A percentile compares a stretch with the other conserved stretches of the same genome.
phyloP scores from a whole-genome alignment of 768 basidiomycete genomes.

The Leccinum pellstonianum region DNA sequence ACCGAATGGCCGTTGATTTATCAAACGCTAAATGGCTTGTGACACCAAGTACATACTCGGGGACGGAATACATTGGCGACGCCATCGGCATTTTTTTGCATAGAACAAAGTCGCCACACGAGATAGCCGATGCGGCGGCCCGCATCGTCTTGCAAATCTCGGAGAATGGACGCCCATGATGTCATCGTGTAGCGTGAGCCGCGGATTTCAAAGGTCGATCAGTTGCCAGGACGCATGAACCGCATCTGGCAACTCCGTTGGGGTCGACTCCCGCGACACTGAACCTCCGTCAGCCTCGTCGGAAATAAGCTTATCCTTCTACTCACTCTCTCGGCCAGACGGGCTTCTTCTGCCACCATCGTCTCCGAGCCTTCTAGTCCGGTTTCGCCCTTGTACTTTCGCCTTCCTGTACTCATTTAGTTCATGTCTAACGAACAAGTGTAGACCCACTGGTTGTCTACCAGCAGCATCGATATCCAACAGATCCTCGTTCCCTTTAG shows the following conservation, averaged over 20 bases:
- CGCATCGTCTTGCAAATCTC: too few species aligned
- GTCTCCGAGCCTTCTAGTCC: too few species aligned
- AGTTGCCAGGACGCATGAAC: not conserved
- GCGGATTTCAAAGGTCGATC: not conserved
- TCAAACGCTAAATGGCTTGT: not conserved
- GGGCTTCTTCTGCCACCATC: not conserved
- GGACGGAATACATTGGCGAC: not conserved
- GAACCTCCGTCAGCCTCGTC: not conserved
- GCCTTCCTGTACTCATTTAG: not conserved
- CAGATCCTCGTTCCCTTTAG: constrained; percentile 3
- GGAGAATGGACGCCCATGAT: not conserved
- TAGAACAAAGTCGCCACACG: not conserved
- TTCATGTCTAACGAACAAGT: constrained; percentile 33
- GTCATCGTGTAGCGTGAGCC: not conserved
- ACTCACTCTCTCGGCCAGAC: not conserved
- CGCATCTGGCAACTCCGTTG: not conserved
- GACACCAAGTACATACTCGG: not conserved
- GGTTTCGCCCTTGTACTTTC: not conserved
- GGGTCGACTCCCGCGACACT: not conserved
- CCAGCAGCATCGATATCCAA: not conserved
- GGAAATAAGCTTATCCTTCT: not conserved
- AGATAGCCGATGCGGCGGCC: too few species aligned
- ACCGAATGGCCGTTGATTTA: not conserved
- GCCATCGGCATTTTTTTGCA: not conserved
- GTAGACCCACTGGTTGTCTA: constrained; percentile 11